Conservation (phyloP, 2,329 filamentous ascomycete genomes). For the Trichoderma sp. region DNA sequence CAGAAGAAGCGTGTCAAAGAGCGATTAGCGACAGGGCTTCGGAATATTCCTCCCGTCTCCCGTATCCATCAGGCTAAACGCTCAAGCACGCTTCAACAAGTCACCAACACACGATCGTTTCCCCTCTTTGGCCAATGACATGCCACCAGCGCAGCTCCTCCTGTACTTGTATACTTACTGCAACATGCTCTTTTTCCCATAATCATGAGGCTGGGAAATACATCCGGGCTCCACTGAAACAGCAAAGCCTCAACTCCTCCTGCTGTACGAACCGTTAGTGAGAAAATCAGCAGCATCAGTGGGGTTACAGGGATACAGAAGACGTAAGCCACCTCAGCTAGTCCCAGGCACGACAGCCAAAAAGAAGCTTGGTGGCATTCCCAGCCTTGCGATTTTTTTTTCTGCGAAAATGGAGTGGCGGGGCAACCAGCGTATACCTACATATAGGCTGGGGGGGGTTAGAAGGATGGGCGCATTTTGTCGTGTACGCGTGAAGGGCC, state of each 20-base stretch:
- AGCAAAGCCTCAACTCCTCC: conserved; percentile 3
- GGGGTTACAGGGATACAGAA: not conserved
- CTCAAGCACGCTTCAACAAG: not conserved
- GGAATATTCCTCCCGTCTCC: not conserved
- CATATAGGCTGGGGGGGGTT: conserved; percentile 35
- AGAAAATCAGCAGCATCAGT: not conserved
- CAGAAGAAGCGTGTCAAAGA: not conserved
- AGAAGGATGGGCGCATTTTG: not conserved
- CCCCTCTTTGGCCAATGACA: not conserved
- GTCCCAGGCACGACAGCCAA: conserved; percentile 8
- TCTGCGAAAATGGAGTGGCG: conserved; percentile 49
- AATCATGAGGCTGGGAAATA: conserved; percentile 17
- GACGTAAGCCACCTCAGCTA: conserved; percentile 18
- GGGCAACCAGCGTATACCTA: conserved; percentile 50
- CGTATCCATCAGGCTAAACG: not conserved
- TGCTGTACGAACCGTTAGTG: not conserved
- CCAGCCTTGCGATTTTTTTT: conserved; percentile 43
- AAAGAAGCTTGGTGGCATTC: conserved; percentile 5
- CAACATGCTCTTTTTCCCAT: not conserved
- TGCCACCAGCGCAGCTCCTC: not conserved
- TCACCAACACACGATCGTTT: not conserved
- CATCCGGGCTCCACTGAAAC: conserved; percentile 1
- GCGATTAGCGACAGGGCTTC: not conserved
- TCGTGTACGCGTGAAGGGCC: not conserved
- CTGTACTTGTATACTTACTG: too few relatives aligned